Conservation (phyloP, 129 eudicot species). For the Cynara cardunculus region DNA sequence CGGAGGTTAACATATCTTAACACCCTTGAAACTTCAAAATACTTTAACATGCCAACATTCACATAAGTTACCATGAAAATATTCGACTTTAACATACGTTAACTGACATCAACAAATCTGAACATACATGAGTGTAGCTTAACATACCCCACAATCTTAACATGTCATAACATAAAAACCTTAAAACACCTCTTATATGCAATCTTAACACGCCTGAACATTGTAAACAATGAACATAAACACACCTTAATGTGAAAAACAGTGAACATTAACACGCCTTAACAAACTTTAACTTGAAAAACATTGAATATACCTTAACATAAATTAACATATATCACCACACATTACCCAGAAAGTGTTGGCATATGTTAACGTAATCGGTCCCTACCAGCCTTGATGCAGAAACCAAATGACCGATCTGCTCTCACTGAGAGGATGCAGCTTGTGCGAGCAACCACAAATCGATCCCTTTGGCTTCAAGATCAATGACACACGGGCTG, state of each 20-base stretch:
- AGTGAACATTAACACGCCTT: neutral
- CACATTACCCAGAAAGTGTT: neutral
- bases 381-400: neutral
- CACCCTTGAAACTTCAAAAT: neutral
- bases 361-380: neutral
- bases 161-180: neutral
- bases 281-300: neutral
- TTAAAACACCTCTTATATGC: neutral
- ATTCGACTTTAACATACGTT: neutral
- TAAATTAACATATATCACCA: neutral
- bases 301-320: neutral
- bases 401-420: neutral
- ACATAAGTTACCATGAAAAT: neutral
- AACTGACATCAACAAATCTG: neutral
- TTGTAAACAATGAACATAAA: neutral
- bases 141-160: neutral
- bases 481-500: neutral
- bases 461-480: neutral
- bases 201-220: neutral
- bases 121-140: neutral
- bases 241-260: neutral
- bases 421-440: neutral
- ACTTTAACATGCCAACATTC: neutral
- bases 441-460: neutral
- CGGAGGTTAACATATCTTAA: neutral